A percentile compares a stretch with the other conserved stretches of the same genome.
These are phyloP conservation scores for Xylariomycetidae sp. DNA, from an alignment of 2,329 filamentous ascomycete species.

Conservation along the genomic window DNA sequence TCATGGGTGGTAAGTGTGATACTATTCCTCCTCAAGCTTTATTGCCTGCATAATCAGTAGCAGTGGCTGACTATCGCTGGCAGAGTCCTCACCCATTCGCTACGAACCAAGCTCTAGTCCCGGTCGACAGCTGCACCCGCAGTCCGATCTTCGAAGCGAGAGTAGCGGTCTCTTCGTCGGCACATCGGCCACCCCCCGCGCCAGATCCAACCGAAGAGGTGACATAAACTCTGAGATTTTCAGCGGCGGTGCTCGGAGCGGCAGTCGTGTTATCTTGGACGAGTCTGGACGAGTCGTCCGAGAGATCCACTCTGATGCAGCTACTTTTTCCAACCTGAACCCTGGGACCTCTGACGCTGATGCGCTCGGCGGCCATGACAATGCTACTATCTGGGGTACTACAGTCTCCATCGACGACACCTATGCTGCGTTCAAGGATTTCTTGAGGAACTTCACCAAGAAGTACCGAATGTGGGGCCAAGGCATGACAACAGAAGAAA, in stretches of 20 bases:
- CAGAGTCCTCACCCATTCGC: conserved; percentile 88
- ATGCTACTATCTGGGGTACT: conserved; percentile 91
- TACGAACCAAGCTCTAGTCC: conserved; percentile 90
- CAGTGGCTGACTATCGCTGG: conserved; percentile 2
- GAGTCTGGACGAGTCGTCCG: conserved; percentile 54
- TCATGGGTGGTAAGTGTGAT: conserved; percentile 56
- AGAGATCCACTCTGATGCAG: conserved; percentile 55
- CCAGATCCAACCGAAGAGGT: conserved; percentile 62
- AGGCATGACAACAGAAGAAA: conserved; percentile 74
- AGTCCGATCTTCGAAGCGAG: conserved; percentile 73
- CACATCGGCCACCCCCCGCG: conserved; percentile 48
- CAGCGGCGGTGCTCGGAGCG: conserved; percentile 46
- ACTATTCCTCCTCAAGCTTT: too few species aligned
- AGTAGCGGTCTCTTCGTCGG: conserved; percentile 84
- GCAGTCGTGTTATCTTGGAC: conserved; percentile 55
- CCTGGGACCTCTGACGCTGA: conserved; percentile 91
- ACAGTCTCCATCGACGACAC: conserved; percentile 92
- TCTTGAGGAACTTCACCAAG: conserved; percentile 82
- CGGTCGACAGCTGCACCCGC: conserved; percentile 55
- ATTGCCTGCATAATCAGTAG: conserved; percentile 1
- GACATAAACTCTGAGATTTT: conserved; percentile 82
- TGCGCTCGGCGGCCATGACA: conserved; percentile 73
- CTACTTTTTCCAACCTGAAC: conserved; percentile 59
- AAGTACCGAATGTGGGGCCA: conserved; percentile 94
- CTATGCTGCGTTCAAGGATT: conserved; percentile 83